Conservation (phyloP, 371 early-diverging fungal genomes). For the Ordospora colligata region DNA sequence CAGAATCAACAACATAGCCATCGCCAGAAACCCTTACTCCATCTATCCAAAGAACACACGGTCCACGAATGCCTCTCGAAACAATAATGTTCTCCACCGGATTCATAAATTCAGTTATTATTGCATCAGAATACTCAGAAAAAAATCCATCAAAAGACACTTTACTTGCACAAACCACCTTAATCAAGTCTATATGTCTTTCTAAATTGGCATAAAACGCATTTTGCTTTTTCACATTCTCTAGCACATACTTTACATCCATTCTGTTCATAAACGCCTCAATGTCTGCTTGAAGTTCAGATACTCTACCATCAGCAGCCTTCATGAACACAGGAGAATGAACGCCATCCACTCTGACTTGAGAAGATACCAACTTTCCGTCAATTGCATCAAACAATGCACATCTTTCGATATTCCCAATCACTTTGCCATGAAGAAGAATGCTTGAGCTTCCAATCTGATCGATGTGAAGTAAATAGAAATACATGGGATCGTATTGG, state of each 20-base stretch:
- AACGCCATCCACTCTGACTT: conserved; percentile 21
- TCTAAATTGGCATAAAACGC: conserved; percentile 40
- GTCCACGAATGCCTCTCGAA: conserved; percentile 53
- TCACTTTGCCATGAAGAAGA: conserved; percentile 30
- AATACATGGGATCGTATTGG: conserved; percentile 46
- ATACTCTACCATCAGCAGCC: background rate
- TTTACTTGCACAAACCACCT: conserved; percentile 4
- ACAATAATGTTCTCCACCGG: conserved; percentile 59
- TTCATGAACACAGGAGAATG: conserved; percentile 30
- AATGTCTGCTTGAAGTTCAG: conserved; percentile 4
- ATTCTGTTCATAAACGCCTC: background rate
- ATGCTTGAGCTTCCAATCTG: conserved; percentile 23
- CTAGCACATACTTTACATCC: background rate
- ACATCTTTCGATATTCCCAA: background rate
- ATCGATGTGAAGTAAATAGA: conserved; percentile 44
- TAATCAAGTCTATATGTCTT: conserved; percentile 17
- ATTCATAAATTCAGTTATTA: conserved; percentile 48
- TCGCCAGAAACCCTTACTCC: background rate
- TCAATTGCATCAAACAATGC: background rate
- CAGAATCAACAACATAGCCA: conserved; percentile 6
- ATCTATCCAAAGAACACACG: conserved; percentile 45
- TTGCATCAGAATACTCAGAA: conserved; percentile 21
- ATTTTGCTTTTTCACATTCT: conserved; percentile 27
- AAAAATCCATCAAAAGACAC: conserved; percentile 19
- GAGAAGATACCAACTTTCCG: background rate